Evolutionary conservation across 2,329 filamentous ascomycete genomes (phyloP), one percentile per base, ranked within the genome.

Genomic region (Fusarium praegraminearum): DNA sequence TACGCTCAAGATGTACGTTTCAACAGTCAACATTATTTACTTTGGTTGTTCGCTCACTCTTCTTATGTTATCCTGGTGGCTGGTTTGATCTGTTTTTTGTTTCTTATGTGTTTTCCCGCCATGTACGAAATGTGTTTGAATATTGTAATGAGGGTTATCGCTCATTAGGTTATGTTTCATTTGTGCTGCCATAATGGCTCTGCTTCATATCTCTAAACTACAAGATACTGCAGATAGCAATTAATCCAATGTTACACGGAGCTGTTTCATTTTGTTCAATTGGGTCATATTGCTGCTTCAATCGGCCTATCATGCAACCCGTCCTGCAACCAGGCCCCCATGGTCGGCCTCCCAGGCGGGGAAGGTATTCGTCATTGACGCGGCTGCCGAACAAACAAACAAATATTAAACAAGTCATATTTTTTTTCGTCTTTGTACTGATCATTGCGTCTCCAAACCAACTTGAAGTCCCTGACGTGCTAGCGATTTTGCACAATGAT

Each of bases 401-500:
- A 22, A 6, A 9, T 12, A 16, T 16, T 18, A 18, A 18, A 11
- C 7, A 30, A 24, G 18, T 7, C 18, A 8, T 32, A 18, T 10
- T 13, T 24, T 8, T n/a, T 26, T 35, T n/a, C 38, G 7, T 11
- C 6, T 16, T 35, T 12, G 12, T 28, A 3, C 15, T 28, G 7
- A 20, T 5, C 15, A 7, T 20, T 5, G 15, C 47, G 6, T 6
- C 1, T 28, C 1, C 20, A 1, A 20, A 8, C 6, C 9, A 9
- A 24, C 5, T 12, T 18, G 5, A 5, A 26, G 18, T 22, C 7
- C 7, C 24, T 11, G 4, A 24, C n/a, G n/a, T n/a, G 30, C 16
- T 13, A 32, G 4, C 16, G 11, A n/a, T 10, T 30, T 16, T 4
- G 16, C 55, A 74, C 47, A 30, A 74, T 76, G 71, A 55, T 77